Base-by-base conservation (phyloP, 2,329 filamentous ascomycete species). In the Penicillium glabrum region DNA sequence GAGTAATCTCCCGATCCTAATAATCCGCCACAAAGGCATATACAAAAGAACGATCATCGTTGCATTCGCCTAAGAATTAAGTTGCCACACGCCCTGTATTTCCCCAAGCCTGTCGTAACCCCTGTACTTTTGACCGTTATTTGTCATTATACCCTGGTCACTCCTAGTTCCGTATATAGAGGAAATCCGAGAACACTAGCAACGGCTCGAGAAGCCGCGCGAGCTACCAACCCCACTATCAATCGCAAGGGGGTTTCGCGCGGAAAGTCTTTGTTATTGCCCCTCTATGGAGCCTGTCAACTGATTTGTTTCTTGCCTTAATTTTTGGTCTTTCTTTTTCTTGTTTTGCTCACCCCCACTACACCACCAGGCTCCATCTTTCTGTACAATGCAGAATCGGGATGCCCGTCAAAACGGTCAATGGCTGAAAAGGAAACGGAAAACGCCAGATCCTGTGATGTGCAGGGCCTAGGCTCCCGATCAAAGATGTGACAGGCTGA, bases 341-440 rank as follows among this genome's bases (percentile, higher is more conserved):
- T n/a, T 37, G 46, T 24, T 21, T 35, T 33, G 29, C 29, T 11
- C 8, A 39, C 16, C 31, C 31, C 33, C 33, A 24, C 29, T 11
- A 31, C 29, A 23, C 13, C 21, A 23, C 19, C 21, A 29, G 26
- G 11, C 29, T 31, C 29, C 29, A 33, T 33, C 31, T 33, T 3
- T 26, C 45, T 48, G 46, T 48, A 41, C 27, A 51, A 58, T 44
- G 43, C 51, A 19, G 14, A 58, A 47, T 51, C 47, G 51, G 46
- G 19, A 43, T 47, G 43, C 35, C 51, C 56, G 51, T 53, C 53
- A 19, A 26, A 31, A 29, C 21, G 21, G 19, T 13, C 13, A 23
- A 23, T 21, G 9, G 3, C 11, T 23, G 19, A 13, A 19, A 41
- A 39, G 2, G 11, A 50, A 27, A 50, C 10, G 13, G 13, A 41